Conservation (phyloP, 148 eudicot genomes). For the Rheum nobile region DNA sequence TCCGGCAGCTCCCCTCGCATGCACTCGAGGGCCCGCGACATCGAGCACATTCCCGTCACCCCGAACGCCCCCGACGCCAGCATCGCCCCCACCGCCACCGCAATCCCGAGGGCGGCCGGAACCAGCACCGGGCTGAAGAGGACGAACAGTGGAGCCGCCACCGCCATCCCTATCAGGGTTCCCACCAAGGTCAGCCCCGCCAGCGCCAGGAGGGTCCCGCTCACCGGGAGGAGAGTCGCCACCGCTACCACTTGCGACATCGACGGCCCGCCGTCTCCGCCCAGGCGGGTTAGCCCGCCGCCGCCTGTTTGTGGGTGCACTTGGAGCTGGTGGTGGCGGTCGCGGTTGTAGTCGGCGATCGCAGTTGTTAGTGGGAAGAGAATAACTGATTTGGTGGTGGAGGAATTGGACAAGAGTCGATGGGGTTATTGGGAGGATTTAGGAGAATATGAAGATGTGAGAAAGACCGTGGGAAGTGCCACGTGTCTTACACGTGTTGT, state of each 20-base stretch:
- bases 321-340: conserved; percentile 47
- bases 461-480: conserved; percentile 3
- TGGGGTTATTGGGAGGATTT: not conserved
- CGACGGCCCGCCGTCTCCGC: conserved; percentile 34
- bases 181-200: conserved; percentile 45
- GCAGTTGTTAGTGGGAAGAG: not conserved
- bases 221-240: conserved; percentile 36
- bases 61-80: conserved; percentile 60
- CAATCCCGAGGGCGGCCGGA: conserved; percentile 37
- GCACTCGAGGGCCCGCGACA: conserved; percentile 36
- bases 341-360: conserved; percentile 18
- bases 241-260: conserved; percentile 51
- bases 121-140: conserved; percentile 71
- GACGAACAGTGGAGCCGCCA: conserved; percentile 52
- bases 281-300: conserved; percentile 3
- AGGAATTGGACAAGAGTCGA: not conserved
- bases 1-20: conserved; percentile 40
- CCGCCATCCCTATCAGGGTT: conserved; percentile 28
- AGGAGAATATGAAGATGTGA: not conserved
- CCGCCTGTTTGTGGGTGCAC: conserved; percentile 35
- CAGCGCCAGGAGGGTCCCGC: conserved; percentile 42
- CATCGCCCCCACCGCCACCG: conserved; percentile 36
- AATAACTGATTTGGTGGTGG: not conserved
- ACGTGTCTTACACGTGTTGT: conserved; percentile 38
- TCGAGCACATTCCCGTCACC: conserved; percentile 52